Conservation (phyloP, 495 filamentous ascomycete species). For the Aspergillus wentii region DNA sequence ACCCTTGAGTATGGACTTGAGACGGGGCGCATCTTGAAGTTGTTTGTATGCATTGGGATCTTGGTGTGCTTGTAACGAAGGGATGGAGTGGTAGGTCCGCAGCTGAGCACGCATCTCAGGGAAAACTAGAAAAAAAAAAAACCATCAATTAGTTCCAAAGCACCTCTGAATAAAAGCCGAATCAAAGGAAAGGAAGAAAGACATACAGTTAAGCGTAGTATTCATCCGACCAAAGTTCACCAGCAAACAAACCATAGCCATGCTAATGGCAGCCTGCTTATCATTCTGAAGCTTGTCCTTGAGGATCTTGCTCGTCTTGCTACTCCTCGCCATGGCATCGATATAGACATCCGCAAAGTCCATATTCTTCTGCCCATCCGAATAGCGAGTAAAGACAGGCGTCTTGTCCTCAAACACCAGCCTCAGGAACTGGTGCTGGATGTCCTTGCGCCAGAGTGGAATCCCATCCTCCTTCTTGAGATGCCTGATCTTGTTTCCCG, state of each 20-base stretch:
- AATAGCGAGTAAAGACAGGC: conserved; percentile 82
- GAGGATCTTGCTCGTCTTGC: conserved; percentile 97
- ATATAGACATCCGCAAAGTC: conserved; percentile 97
- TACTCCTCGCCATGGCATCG: conserved; percentile 96
- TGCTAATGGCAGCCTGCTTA: conserved; percentile 84
- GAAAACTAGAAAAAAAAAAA: conserved; percentile 62
- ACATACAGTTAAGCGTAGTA: conserved; percentile 91
- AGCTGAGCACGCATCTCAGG: conserved; percentile 98
- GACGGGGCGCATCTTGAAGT: conserved; percentile 88
- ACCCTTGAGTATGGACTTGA: conserved; percentile 97
- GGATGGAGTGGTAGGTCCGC: conserved; percentile 96
- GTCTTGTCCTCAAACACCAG: conserved; percentile 84
- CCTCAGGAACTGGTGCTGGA: conserved; percentile 92
- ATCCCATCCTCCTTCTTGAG: conserved; percentile 97
- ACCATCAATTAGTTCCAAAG: conserved; percentile 24
- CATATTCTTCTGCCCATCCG: conserved; percentile 62
- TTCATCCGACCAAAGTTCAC: conserved; percentile 99
- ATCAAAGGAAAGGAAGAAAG: conserved; percentile 2
- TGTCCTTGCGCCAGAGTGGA: conserved; percentile 94
- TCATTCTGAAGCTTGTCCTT: conserved; percentile 95
- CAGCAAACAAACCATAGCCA: conserved; percentile 98
- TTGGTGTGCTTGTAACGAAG: conserved; percentile 88
- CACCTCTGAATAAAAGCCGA: background rate
- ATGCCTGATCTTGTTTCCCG: conserved; percentile 91
- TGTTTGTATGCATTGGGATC: conserved; percentile 97